Conservation (phyloP, 257 asterid species). For the Thymus mandschuricus region DNA sequence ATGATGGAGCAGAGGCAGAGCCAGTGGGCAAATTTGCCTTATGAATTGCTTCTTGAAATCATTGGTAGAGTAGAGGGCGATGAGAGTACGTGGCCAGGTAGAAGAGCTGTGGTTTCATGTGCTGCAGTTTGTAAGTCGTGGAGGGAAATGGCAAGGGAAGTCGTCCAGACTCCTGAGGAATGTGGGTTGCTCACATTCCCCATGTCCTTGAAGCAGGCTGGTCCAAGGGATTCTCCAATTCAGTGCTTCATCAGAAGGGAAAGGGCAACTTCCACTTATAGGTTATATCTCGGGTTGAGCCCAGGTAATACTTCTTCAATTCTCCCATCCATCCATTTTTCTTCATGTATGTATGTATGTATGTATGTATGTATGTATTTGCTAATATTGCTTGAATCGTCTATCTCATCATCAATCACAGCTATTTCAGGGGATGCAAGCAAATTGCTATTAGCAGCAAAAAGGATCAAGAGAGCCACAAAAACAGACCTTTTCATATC, state of each 20-base stretch:
- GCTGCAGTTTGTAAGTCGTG: slow-evolving; percentile 73
- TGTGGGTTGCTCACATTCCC: slow-evolving; percentile 82
- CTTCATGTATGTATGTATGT: too few species aligned
- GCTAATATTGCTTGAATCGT: neutral
- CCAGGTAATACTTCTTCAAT: slow-evolving; percentile 54
- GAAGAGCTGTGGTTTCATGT: slow-evolving; percentile 60
- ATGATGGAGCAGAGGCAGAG: slow-evolving; percentile 46
- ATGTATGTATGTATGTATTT: too few species aligned
- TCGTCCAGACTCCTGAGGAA: slow-evolving; percentile 60
- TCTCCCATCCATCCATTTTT: neutral
- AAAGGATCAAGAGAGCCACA: slow-evolving; percentile 56
- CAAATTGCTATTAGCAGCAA: slow-evolving; percentile 63
- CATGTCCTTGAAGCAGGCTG: slow-evolving; percentile 79
- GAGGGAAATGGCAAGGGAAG: slow-evolving; percentile 60
- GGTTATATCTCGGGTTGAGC: slow-evolving; percentile 67
- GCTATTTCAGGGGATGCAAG: slow-evolving; percentile 69
- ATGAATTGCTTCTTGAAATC: slow-evolving; percentile 64
- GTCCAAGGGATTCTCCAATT: slow-evolving; percentile 67
- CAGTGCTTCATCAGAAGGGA: slow-evolving; percentile 83
- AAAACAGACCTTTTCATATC: slow-evolving; percentile 60
- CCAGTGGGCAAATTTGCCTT: slow-evolving; percentile 56
- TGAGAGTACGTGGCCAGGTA: slow-evolving; percentile 61
- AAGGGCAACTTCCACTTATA: slow-evolving; percentile 59
- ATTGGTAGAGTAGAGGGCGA: slow-evolving; percentile 53
- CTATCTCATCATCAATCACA: slow-evolving; percentile 34